Evolutionary conservation across 495 filamentous ascomycete species (phyloP).

Genomic region (Ramalina intermedia): DNA sequence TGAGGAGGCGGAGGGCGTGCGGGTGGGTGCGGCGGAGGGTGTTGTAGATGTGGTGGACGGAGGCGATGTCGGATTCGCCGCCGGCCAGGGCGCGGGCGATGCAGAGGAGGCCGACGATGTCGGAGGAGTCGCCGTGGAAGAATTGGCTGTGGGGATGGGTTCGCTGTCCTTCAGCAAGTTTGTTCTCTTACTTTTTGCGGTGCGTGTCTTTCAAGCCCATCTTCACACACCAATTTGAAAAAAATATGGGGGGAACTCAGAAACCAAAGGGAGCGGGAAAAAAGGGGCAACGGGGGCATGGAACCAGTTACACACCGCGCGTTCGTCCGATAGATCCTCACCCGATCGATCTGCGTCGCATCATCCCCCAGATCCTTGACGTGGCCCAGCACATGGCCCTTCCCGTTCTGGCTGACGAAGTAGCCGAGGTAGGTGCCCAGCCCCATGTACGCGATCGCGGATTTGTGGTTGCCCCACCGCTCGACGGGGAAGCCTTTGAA

Average conservation of each 20-base stretch:
- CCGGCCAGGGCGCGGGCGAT: conserved; percentile 64
- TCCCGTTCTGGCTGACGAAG: conserved; percentile 71
- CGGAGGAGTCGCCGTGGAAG: conserved; percentile 73
- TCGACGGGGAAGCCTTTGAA: conserved; percentile 70
- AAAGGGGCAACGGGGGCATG: not conserved
- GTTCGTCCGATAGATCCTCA: conserved; percentile 80
- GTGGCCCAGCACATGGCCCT: conserved; percentile 80
- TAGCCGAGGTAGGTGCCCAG: conserved; percentile 78
- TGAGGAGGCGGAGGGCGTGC: conserved; percentile 61
- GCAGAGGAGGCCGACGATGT: conserved; percentile 78
- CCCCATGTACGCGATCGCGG: conserved; percentile 79
- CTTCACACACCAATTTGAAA: too few relatives aligned
- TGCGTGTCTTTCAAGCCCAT: not conserved
- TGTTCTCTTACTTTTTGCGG: too few relatives aligned
- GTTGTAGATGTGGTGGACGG: conserved; percentile 73
- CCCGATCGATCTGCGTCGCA: conserved; percentile 60
- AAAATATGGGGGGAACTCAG: too few relatives aligned
- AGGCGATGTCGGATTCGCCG: conserved; percentile 73
- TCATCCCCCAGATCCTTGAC: conserved; percentile 85
- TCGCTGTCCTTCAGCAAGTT: too few relatives aligned
- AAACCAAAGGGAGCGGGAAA: not conserved
- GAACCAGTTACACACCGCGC: conserved; percentile 40
- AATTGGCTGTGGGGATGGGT: conserved; percentile 31
- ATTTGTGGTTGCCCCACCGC: conserved; percentile 66
- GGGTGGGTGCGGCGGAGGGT: conserved; percentile 57